A percentile compares a stretch with the other conserved stretches of the same genome.
These are phyloP conservation scores for Eucalyptus dawsonii DNA, from an alignment of 345 rosid genomes.

Conservation along the genomic window DNA sequence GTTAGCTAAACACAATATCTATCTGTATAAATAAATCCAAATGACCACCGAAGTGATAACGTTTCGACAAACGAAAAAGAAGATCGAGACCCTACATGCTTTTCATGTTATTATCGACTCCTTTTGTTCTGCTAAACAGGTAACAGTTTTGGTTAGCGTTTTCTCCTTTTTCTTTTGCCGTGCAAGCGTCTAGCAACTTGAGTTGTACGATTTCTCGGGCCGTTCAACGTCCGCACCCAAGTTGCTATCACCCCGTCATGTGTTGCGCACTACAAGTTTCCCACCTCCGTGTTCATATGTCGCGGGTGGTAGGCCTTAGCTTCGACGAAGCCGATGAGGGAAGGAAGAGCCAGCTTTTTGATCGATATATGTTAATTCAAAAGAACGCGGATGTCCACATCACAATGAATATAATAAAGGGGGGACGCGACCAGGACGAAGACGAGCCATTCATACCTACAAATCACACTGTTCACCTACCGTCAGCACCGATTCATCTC, in stretches of 20 bases:
- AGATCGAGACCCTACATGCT: not conserved
- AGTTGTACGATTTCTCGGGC: not conserved
- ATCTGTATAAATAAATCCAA: not conserved
- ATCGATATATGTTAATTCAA: not conserved
- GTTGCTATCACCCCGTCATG: not conserved
- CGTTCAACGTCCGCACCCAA: not conserved
- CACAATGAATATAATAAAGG: not conserved
- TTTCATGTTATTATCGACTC: not conserved
- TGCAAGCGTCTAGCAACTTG: not conserved
- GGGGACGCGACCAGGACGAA: not conserved
- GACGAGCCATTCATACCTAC: not conserved
- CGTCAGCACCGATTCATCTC: not conserved
- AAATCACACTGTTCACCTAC: not conserved
- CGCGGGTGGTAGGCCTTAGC: not conserved
- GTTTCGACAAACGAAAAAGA: not conserved
- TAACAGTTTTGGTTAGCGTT: not conserved
- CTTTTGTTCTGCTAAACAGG: not conserved
- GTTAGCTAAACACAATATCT: not conserved
- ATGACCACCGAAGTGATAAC: not conserved
- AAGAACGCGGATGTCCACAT: not conserved
- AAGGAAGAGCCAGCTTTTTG: not conserved
- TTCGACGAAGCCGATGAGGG: not conserved
- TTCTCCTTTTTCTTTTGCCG: too few species aligned
- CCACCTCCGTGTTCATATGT: not conserved
- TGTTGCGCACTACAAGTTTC: not conserved